Base-by-base conservation (phyloP, 345 rosid species). In the Turnera subulata region DNA sequence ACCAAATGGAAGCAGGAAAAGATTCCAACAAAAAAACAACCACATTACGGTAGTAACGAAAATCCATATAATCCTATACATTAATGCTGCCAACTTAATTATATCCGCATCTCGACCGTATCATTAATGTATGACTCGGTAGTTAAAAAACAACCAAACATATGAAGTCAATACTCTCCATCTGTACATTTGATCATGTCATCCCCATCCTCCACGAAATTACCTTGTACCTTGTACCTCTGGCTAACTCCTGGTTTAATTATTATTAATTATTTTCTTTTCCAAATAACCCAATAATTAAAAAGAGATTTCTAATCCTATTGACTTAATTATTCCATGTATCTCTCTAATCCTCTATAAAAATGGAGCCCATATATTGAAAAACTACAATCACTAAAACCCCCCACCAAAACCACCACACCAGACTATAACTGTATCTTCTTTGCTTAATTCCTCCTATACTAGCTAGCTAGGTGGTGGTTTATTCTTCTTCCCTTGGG, bases 81-180 rank as follows among this genome's bases (percentile, higher is more conserved):
- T 3, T 67, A n/a, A n/a, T n/a, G n/a, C n/a, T n/a, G n/a, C n/a
- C n/a, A n/a, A n/a, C n/a, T n/a, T n/a, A n/a, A n/a, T n/a, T n/a
- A n/a, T n/a, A n/a, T n/a, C n/a, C n/a, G 68, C 64, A 63, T 69
- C 46, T 53, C 53, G 46, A 11, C 12, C 35, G 58, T 56, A 57
- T 50, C n/a, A n/a, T n/a, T 56, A 8, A 21, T 4, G 44, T 16
- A 12, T 21, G 9, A 15, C 13, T 0, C 44, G 16, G 8, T 16
- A 52, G n/a, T n/a, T n/a, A n/a, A n/a, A n/a, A n/a, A n/a, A n/a
- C 15, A 53, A 5, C 9, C 2, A 15, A 59, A 24, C 14, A 8
- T 46, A 14, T n/a, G n/a, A n/a, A n/a, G 58, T 56, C 62, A 20
- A 53, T 7, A 20, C 12, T n/a, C n/a, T n/a, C n/a, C n/a, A n/a